Conservation (phyloP, 768 basidiomycete genomes). For the Atractiella rhizophila region DNA sequence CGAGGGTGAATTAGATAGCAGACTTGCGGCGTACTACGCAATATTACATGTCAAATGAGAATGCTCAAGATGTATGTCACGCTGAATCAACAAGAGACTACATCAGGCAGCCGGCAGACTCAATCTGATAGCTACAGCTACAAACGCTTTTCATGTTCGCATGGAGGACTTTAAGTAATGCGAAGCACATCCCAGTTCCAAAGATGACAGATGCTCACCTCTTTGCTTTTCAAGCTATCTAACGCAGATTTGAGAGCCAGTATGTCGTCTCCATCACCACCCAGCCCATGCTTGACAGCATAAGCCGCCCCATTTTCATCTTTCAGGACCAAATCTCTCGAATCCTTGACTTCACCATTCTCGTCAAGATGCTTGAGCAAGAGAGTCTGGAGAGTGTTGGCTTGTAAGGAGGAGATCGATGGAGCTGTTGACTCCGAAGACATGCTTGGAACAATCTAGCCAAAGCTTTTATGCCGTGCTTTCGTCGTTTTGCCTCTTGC, state of each 20-base stretch:
- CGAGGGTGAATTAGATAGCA: no score
- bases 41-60: no score
- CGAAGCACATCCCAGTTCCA: no score
- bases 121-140: not conserved
- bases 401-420: not conserved
- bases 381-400: conserved; percentile 6
- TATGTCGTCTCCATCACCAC: conserved; percentile 27
- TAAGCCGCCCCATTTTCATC: not conserved
- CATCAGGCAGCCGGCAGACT: not conserved
- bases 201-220: conserved; percentile 28
- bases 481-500: no score
- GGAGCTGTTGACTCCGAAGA: no score
- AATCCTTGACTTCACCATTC: conserved; percentile 19
- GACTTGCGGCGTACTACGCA: no score
- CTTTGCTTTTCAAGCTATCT: conserved; percentile 65
- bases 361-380: conserved; percentile 12
- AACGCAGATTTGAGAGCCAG: conserved; percentile 63
- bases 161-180: conserved; percentile 14
- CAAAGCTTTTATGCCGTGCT: no score
- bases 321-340: conserved; percentile 16
- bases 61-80: no score
- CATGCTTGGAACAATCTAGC: no score
- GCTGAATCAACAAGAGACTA: no score
- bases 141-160: not conserved
- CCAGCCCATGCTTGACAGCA: not conserved